Evolutionary conservation across 2,329 filamentous ascomycete genomes (phyloP), one percentile per base, ranked within the genome.

Genomic region (Aspergillus puulaauensis): DNA sequence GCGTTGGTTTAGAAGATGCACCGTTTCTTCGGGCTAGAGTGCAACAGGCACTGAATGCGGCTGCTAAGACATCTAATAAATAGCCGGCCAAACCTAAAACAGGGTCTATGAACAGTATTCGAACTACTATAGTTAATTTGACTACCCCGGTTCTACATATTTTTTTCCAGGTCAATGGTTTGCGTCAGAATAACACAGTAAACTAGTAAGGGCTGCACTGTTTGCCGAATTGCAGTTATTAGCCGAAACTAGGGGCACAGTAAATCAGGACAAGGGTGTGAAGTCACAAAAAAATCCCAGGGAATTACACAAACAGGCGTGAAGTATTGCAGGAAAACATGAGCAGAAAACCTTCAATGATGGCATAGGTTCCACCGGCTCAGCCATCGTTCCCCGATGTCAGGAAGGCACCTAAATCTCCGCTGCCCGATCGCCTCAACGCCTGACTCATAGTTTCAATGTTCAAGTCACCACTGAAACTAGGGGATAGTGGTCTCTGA

Each of bases 361-460:
- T n/a, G 15, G 23, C 12, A 5, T 12, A 23, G n/a, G 33, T n/a
- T 24, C 24, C 6, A 37, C 17, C 7, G 21, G 15, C 23, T 58
- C 51, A 54, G 19, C 54, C 51, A 33, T 54, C 39, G 27, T 33
- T 51, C 15, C 19, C 40, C 35, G 11, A 15, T 15, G 39, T 54
- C 24, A 39, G 37, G 40, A 45, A 51, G 6, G 41, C 40, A 40
- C 80, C 77, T 57, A 97, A 77, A 71, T 97, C 93, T 17, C 89
- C 86, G 74, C 91, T 96, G 45, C 87, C 90, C 14, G 92, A 96
- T 73, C 90, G 88, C 70, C 90, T 83, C 69, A 97, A 79, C 15
- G 91, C 93, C 75, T 97, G 92, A 52, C 88, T 84, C 93, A 97
- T 96, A 4, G 93, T 97, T 80, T 97, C 92, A 63, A 97, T 90